These are phyloP conservation scores for Elongisporangium senticosum DNA, from an alignment of 352 stramenopile species.

Conservation along the genomic window DNA sequence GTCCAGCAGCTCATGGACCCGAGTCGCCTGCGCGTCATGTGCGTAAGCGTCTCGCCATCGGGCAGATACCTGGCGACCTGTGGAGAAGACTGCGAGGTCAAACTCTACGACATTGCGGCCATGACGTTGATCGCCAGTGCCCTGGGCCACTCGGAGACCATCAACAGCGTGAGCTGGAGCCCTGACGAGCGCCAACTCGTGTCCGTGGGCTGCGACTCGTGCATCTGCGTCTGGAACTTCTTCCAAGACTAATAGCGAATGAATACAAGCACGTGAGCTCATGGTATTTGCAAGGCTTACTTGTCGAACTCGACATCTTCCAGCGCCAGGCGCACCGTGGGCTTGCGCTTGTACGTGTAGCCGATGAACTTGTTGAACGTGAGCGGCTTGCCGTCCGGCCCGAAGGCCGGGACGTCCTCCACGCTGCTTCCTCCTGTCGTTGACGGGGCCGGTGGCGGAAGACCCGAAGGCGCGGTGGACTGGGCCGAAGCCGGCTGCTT, in stretches of 20 bases:
- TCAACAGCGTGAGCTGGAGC: slow-evolving; percentile 82
- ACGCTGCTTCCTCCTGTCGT: slow-evolving; percentile 5
- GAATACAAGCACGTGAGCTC: not conserved
- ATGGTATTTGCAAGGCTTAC: not conserved
- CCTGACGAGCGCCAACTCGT: slow-evolving; percentile 90
- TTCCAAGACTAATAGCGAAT: slow-evolving; percentile 13
- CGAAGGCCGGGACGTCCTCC: slow-evolving; percentile 26
- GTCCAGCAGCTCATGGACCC: slow-evolving; percentile 49
- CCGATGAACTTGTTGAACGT: slow-evolving; percentile 91
- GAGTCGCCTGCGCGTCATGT: slow-evolving; percentile 32
- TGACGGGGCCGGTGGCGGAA: slow-evolving; percentile 4
- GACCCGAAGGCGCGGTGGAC: not conserved
- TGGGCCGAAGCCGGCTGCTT: slow-evolving; percentile 6
- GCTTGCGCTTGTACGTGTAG: slow-evolving; percentile 90
- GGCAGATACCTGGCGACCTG: slow-evolving; percentile 75
- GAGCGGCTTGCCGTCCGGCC: slow-evolving; percentile 71
- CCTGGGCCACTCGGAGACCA: slow-evolving; percentile 61
- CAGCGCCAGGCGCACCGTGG: slow-evolving; percentile 72
- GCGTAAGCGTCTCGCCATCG: slow-evolving; percentile 51
- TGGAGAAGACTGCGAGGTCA: slow-evolving; percentile 78
- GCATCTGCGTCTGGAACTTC: slow-evolving; percentile 91
- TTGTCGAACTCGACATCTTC: slow-evolving; percentile 69
- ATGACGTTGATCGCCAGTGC: slow-evolving; percentile 44
- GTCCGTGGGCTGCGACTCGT: slow-evolving; percentile 84
- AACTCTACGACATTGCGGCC: slow-evolving; percentile 60